These are phyloP conservation scores for Candida albicans DNA, from an alignment of 1,139 yeast species.

Conservation along the genomic window DNA sequence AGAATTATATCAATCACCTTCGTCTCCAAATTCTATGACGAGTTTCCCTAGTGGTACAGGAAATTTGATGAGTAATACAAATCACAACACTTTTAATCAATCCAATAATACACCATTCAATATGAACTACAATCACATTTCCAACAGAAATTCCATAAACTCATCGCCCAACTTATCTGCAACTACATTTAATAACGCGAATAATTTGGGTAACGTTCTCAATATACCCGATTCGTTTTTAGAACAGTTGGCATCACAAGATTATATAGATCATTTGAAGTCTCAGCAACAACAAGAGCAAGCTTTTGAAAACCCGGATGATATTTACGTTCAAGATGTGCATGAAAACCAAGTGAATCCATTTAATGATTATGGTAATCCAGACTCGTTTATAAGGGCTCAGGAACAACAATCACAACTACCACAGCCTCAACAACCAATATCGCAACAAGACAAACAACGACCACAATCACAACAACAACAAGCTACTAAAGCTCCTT, in stretches of 20 bases:
- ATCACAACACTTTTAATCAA: not conserved
- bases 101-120: not conserved
- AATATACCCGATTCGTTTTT: constrained; percentile 34
- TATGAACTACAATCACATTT: constrained; percentile 7
- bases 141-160: constrained; percentile 14
- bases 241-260: constrained; percentile 23
- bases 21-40: constrained; percentile 19
- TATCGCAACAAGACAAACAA: constrained; percentile 18
- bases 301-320: constrained; percentile 1
- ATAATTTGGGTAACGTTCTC: constrained; percentile 26
- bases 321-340: constrained; percentile 4
- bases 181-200: constrained; percentile 9
- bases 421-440: constrained; percentile 7
- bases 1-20: constrained; percentile 55
- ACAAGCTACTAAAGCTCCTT: constrained; percentile 8
- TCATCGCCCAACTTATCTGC: constrained; percentile 21
- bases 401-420: constrained; percentile 10
- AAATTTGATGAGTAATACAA: constrained; percentile 1
- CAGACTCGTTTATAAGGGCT: constrained; percentile 33
- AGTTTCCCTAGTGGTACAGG: not conserved
- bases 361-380: constrained; percentile 40
- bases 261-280: constrained; percentile 11
- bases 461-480: constrained; percentile 8
- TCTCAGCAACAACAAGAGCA: constrained; percentile 15
- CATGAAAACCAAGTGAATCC: constrained; percentile 22